These are phyloP conservation scores for Phytopythium montanum DNA, from an alignment of 352 stramenopile species.

Conservation along the genomic window DNA sequence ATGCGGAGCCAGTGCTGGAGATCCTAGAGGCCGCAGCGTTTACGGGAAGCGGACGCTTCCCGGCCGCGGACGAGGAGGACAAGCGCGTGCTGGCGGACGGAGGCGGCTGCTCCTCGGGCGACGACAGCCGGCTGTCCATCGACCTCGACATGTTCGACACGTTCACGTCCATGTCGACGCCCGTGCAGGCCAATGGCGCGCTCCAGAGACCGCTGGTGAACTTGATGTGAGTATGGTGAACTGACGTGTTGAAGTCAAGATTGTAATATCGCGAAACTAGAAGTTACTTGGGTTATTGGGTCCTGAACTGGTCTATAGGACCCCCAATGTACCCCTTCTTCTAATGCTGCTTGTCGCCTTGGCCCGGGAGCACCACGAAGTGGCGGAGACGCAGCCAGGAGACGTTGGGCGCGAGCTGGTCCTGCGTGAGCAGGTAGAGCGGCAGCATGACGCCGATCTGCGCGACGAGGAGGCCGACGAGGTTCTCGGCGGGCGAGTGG, in stretches of 20 bases:
- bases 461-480: slow-evolving; percentile 52
- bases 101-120: neutral
- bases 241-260: too few relatives aligned
- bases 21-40: slow-evolving; percentile 18
- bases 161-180: slow-evolving; percentile 51
- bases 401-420: slow-evolving; percentile 36
- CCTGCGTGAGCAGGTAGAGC: slow-evolving; percentile 59
- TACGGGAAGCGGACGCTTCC: slow-evolving; percentile 3
- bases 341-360: slow-evolving; percentile 24
- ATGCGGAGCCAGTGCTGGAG: slow-evolving; percentile 16
- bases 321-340: neutral
- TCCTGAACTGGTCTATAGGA: too few relatives aligned
- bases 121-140: slow-evolving; percentile 17
- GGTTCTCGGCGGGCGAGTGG: slow-evolving; percentile 63
- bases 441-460: slow-evolving; percentile 59
- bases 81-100: neutral
- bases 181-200: slow-evolving; percentile 12
- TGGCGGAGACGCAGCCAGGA: slow-evolving; percentile 51
- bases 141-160: slow-evolving; percentile 49
- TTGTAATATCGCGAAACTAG: slow-evolving; percentile 4
- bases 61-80: neutral
- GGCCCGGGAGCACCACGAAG: slow-evolving; percentile 46
- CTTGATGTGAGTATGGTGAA: neutral
- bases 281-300: too few relatives aligned
- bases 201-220: neutral